Percentiles rank a stretch among this genome's conserved stretches.
Evolutionary conservation across 2,329 filamentous ascomycete genomes (phyloP).

Genomic region (Apiospora saccharicola): DNA sequence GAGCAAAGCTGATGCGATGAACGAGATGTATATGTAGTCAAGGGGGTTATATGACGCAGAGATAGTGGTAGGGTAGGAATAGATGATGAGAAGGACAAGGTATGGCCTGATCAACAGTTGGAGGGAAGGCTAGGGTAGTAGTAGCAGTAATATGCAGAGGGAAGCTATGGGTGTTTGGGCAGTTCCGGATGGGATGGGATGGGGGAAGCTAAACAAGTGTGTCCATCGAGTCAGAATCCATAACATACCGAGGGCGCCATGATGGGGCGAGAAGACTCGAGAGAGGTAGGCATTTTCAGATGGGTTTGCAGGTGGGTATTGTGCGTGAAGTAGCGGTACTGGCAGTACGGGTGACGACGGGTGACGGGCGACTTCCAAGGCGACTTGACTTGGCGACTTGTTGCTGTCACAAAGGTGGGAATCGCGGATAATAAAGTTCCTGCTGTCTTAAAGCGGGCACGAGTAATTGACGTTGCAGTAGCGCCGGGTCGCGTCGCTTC

Average conservation of each 20-base stretch:
- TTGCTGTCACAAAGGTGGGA: conserved; percentile 17
- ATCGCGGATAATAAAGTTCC: conserved; percentile 3
- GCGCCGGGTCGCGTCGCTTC: conserved; percentile 7
- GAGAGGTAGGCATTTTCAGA: conserved; percentile 60
- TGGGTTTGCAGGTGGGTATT: conserved; percentile 5
- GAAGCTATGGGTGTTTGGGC: not conserved
- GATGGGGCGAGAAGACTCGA: conserved; percentile 68
- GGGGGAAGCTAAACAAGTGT: conserved; percentile 29
- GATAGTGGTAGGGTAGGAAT: not conserved
- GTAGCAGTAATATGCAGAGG: not conserved
- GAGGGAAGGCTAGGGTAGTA: conserved; percentile 18
- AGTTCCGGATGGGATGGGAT: conserved; percentile 22
- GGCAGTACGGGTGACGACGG: not conserved
- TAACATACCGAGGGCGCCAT: conserved; percentile 68
- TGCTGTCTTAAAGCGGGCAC: conserved; percentile 15
- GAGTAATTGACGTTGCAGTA: conserved; percentile 21
- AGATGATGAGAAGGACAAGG: conserved; percentile 22
- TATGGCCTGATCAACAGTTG: not conserved
- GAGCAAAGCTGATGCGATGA: not conserved
- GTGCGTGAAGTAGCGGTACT: not conserved
- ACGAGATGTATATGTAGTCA: not conserved
- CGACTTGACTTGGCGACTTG: not conserved
- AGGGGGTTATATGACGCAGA: conserved; percentile 24
- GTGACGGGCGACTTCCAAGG: not conserved
- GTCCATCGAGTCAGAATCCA: conserved; percentile 25